Evolutionary conservation across 352 stramenopile genomes (phyloP), one percentile per base, ranked within the genome.

Genomic region (Phytophthora multivora): DNA sequence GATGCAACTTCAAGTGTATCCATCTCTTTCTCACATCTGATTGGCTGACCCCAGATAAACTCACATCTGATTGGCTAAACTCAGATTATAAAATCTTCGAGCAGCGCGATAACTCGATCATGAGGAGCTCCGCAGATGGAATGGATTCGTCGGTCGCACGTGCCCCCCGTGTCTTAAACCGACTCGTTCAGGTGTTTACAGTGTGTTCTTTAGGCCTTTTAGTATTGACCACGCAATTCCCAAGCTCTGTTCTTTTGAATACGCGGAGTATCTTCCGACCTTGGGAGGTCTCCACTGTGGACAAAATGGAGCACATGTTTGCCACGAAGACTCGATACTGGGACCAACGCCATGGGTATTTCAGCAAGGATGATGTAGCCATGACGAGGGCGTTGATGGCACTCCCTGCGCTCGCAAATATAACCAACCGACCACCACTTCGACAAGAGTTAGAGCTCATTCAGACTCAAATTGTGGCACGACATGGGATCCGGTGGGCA

Each of bases 311-410:
- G 36, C 69, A 66, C 35, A 69, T 74, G 53, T 86, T 86, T 51
- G 77, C 75, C 26, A 86, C 77, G 8, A 84, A 84, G 56, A 84
- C 77, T 5, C 77, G 63, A 43, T 86, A 86, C 35, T 86, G 77
- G 77, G 59, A 86, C 50, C 75, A 86, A 50, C 73, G 61, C 51
- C 35, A 64, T 25, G 47, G 12, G 2, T 23, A 25, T 18, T 35
- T 15, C 21, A 38, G 4, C 9, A 33, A 25, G 4, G 47, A 26
- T 11, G 58, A 56, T 16, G 6, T 8, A 15, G 28, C 41, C 4
- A 28, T 41, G 4, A 35, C n/a, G 25, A 47, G 31, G 12, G 23
- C 66, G 21, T 39, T 70, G 15, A 52, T 59, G 38, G 18, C 60
- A n/a, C 45, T 71, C 13, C 43, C 59, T 26, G 9, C n/a, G 18